phyloP scores from a whole-genome alignment of 192 early-diverging fungal genomes.

The Rhizophagus clarus region DNA sequence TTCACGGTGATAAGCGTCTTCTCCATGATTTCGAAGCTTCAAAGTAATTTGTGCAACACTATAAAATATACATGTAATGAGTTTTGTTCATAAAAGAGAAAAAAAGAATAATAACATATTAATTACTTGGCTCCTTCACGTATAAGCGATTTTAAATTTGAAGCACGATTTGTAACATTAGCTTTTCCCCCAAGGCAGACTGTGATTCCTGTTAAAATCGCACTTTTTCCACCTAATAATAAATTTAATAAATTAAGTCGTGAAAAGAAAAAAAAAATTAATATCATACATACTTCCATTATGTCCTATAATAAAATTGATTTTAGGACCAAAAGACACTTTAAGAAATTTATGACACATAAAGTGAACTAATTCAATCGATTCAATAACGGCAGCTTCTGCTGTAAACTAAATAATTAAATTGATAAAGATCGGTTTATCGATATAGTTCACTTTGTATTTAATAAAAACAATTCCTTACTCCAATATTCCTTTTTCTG shows the following conservation, averaged over 20 bases:
- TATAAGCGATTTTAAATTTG: slow-evolving; percentile 75
- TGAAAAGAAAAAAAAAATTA: not conserved
- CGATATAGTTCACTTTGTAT: not conserved
- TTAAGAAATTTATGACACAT: slow-evolving; percentile 91
- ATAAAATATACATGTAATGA: not conserved
- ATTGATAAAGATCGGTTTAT: not conserved
- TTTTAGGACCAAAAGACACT: slow-evolving; percentile 78
- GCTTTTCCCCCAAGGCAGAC: slow-evolving; percentile 94
- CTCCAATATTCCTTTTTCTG: not conserved
- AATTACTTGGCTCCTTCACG: slow-evolving; percentile 69
- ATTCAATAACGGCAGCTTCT: slow-evolving; percentile 77
- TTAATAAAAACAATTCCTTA: not conserved
- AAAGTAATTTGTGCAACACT: slow-evolving; percentile 70
- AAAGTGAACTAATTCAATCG: slow-evolving; percentile 85
- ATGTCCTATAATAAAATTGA: slow-evolving; percentile 97
- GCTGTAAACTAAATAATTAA: slow-evolving; percentile 40
- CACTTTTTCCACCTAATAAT: slow-evolving; percentile 85
- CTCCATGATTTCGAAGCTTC: slow-evolving; percentile 79
- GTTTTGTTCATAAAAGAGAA: not conserved
- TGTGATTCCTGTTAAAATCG: slow-evolving; percentile 88
- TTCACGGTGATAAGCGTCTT: slow-evolving; percentile 80
- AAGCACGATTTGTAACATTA: slow-evolving; percentile 81
- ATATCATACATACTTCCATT: slow-evolving; percentile 74
- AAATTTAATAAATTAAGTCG: not conserved
- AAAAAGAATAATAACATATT: not conserved